Evolutionary conservation across 495 filamentous ascomycete species (phyloP).

Genomic region (Lophium mytilinum): DNA sequence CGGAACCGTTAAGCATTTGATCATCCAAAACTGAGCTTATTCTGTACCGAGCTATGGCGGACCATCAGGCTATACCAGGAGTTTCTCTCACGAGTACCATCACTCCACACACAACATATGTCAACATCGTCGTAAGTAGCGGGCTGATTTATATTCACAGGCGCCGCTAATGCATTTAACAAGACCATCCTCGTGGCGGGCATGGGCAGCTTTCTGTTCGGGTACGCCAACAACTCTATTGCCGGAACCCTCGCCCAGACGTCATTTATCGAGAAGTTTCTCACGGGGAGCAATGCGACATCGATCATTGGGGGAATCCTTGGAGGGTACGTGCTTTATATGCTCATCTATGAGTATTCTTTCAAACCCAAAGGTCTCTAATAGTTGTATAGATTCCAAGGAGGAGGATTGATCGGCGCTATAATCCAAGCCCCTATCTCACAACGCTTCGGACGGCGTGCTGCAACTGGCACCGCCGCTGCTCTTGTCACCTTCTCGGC

Average conservation of each 20-base stretch:
- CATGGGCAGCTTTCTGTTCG: neutral
- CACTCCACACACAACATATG: neutral
- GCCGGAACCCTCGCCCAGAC: conserved; percentile 2
- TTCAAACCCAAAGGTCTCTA: neutral
- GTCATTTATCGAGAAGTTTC: conserved; percentile 2
- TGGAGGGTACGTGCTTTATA: neutral
- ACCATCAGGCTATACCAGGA: neutral
- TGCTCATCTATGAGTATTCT: neutral
- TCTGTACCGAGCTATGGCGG: neutral
- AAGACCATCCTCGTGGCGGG: neutral
- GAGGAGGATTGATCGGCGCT: conserved; percentile 3
- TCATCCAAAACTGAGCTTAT: neutral
- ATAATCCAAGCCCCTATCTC: neutral
- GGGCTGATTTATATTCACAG: neutral
- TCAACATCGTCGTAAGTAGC: neutral
- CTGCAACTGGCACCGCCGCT: conserved; percentile 19
- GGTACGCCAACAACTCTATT: conserved; percentile 1
- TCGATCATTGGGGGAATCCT: conserved; percentile 1
- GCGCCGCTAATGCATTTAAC: neutral
- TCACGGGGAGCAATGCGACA: neutral
- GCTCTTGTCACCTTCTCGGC: conserved; percentile 11
- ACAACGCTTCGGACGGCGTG: conserved; percentile 1
- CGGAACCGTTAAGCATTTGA: neutral
- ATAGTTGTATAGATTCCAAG: neutral
- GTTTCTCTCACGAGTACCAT: neutral